Conservation (phyloP, 83 land plant species). For the Thuja plicata region DNA sequence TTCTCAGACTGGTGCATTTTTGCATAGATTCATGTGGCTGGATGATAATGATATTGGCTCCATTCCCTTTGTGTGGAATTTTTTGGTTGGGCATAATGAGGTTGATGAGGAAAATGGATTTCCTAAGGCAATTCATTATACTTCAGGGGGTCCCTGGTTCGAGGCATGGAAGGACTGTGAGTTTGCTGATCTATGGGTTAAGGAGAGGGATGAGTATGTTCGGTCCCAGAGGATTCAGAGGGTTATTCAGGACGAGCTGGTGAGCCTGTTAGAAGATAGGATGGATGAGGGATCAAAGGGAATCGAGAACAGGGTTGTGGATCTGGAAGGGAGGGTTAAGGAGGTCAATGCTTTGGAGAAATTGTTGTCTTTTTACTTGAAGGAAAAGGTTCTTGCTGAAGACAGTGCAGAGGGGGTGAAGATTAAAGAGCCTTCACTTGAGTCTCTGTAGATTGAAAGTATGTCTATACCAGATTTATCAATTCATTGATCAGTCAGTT, state of each 20-base stretch:
- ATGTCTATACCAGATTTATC: neutral
- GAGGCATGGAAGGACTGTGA: slow-evolving; percentile 88
- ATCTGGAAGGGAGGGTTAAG: slow-evolving; percentile 18
- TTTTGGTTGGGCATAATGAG: slow-evolving; percentile 74
- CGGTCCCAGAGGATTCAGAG: slow-evolving; percentile 27
- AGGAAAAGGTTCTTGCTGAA: slow-evolving; percentile 13
- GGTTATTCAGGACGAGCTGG: slow-evolving; percentile 24
- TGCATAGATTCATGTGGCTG: slow-evolving; percentile 86
- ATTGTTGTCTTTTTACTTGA: slow-evolving; percentile 10
- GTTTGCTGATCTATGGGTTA: slow-evolving; percentile 68
- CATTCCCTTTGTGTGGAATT: slow-evolving; percentile 79
- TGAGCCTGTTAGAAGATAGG: slow-evolving; percentile 3
- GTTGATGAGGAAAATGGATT: slow-evolving; percentile 27
- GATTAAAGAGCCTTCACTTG: neutral
- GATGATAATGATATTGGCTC: slow-evolving; percentile 72
- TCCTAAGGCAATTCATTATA: slow-evolving; percentile 85
- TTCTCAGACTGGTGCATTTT: slow-evolving; percentile 71
- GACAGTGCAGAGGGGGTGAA: neutral
- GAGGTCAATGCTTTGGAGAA: slow-evolving; percentile 18
- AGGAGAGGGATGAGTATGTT: slow-evolving; percentile 55
- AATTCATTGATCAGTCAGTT: neutral
- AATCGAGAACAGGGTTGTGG: slow-evolving; percentile 16
- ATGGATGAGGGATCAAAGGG: slow-evolving; percentile 15
- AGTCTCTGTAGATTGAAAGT: neutral
- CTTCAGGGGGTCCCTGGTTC: slow-evolving; percentile 88